Evolutionary conservation across 768 basidiomycete genomes (phyloP).

Genomic region (Hypsizygus marmoreus): DNA sequence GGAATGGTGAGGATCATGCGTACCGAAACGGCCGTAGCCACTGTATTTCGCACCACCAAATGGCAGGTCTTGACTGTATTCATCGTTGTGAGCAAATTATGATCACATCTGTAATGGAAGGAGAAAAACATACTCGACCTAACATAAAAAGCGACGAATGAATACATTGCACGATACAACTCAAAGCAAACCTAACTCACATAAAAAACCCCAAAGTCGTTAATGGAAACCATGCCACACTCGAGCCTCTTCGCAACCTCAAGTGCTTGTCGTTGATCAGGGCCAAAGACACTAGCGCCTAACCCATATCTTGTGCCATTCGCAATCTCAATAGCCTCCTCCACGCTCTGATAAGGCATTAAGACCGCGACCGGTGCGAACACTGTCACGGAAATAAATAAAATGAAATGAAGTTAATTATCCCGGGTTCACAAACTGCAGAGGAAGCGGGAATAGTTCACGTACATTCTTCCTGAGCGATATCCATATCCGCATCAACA

Average conservation of each 20-base stretch:
- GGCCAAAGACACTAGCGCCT: constrained; percentile 94
- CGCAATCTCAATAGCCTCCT: constrained; percentile 86
- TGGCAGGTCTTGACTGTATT: constrained; percentile 78
- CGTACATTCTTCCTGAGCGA: constrained; percentile 81
- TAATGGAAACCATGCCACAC: constrained; percentile 97
- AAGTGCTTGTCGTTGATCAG: constrained; percentile 74
- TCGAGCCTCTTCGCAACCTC: constrained; percentile 80
- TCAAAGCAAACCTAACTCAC: constrained; percentile 46
- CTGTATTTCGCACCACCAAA: constrained; percentile 93
- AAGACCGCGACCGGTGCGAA: constrained; percentile 93
- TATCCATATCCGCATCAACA: constrained; percentile 67
- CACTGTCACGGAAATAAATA: too few relatives aligned
- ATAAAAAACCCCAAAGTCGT: constrained; percentile 91
- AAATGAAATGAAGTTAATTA: constrained; percentile 3
- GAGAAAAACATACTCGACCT: constrained; percentile 64
- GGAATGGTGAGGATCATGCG: constrained; percentile 19
- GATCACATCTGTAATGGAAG: constrained; percentile 7
- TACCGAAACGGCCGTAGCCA: constrained; percentile 93
- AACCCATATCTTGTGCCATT: constrained; percentile 89
- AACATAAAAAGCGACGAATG: constrained; percentile 3
- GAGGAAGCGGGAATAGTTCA: constrained; percentile 14
- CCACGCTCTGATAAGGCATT: constrained; percentile 79
- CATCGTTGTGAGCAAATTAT: constrained; percentile 14
- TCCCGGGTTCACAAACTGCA: not conserved
- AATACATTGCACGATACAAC: not conserved